Conservation (phyloP, 768 basidiomycete species). For the Termitomyces heimii region DNA sequence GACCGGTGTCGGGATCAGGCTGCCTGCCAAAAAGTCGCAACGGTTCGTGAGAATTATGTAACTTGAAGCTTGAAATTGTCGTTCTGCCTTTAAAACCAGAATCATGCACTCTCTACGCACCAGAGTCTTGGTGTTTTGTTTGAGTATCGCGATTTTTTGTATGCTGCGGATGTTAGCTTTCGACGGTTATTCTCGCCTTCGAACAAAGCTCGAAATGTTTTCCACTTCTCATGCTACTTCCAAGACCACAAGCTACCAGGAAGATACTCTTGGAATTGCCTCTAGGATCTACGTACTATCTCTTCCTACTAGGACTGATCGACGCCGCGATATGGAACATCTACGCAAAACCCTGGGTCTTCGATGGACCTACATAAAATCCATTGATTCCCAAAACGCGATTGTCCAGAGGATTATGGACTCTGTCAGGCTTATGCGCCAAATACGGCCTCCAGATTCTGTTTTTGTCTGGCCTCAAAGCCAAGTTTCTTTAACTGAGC, state of each 20-base stretch:
- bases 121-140: neutral
- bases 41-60: neutral
- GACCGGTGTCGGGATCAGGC: too few species aligned
- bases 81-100: neutral
- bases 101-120: constrained; percentile 4
- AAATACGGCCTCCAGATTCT: neutral
- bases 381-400: constrained; percentile 32
- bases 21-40: too few species aligned
- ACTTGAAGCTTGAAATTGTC: too few species aligned
- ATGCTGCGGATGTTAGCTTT: neutral
- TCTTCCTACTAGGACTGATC: constrained; percentile 48
- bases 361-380: constrained; percentile 50
- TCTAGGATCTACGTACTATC: constrained; percentile 52
- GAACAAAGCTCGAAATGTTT: neutral
- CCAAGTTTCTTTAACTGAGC: constrained; percentile 15
- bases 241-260: neutral
- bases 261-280: constrained; percentile 29
- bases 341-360: constrained; percentile 41
- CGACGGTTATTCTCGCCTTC: constrained; percentile 1
- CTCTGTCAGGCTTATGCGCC: constrained; percentile 32
- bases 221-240: neutral
- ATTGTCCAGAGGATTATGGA: constrained; percentile 35
- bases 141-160: neutral
- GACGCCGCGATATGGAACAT: constrained; percentile 52
- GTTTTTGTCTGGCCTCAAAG: constrained; percentile 15